Conservation (phyloP, 2,329 filamentous ascomycete species). For the Dactylellina parvicollis region DNA sequence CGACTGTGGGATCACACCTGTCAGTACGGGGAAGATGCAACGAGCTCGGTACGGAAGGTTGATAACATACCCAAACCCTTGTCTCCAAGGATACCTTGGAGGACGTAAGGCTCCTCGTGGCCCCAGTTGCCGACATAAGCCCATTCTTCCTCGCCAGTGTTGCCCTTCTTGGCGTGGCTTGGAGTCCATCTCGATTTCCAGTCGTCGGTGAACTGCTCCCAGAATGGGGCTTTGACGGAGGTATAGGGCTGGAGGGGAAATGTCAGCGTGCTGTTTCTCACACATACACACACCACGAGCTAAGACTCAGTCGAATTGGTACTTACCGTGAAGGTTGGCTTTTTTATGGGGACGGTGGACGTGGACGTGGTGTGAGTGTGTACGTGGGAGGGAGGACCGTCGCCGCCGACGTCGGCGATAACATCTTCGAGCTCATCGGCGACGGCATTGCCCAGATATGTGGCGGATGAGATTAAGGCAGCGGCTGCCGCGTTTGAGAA, state of each 20-base stretch:
- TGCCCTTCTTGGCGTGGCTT: constrained; percentile 95
- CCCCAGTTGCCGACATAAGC: constrained; percentile 96
- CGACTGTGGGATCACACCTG: constrained; percentile 66
- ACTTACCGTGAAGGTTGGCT: constrained; percentile 88
- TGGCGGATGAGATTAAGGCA: constrained; percentile 75
- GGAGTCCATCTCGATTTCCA: constrained; percentile 95
- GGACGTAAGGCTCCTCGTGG: constrained; percentile 89
- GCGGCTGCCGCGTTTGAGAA: constrained; percentile 78
- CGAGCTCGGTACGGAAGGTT: neutral
- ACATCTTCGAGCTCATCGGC: constrained; percentile 73
- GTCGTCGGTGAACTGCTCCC: constrained; percentile 97
- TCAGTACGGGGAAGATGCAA: constrained; percentile 39
- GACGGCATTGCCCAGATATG: constrained; percentile 72
- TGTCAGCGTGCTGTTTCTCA: constrained; percentile 31
- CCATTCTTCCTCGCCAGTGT: constrained; percentile 86
- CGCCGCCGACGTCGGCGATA: constrained; percentile 63
- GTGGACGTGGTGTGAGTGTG: constrained; percentile 61
- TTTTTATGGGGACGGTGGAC: constrained; percentile 70
- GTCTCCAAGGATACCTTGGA: constrained; percentile 92
- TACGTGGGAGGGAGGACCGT: no score
- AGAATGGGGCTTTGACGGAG: constrained; percentile 84
- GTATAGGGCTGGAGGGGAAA: constrained; percentile 74
- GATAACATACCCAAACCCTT: constrained; percentile 74
- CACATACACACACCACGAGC: constrained; percentile 13
- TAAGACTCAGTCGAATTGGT: constrained; percentile 4